Conservation (phyloP, 2,329 filamentous ascomycete genomes). For the Phyllosticta capitalensis region DNA sequence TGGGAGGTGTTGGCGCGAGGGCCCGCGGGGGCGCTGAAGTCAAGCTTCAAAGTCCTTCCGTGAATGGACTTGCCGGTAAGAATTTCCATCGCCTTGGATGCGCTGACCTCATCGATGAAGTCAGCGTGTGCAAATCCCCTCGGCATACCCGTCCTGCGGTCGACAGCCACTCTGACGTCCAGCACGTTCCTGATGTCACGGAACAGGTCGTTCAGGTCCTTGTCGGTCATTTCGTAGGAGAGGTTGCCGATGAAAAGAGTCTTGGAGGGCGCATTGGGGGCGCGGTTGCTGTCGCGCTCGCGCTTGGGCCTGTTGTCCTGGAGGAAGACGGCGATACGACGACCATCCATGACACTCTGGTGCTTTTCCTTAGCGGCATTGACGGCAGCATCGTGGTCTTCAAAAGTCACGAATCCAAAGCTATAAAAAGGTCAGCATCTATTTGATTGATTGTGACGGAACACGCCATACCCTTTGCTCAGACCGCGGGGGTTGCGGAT, state of each 20-base stretch:
- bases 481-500: constrained; percentile 53
- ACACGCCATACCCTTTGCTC: constrained; percentile 56
- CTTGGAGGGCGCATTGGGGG: constrained; percentile 39
- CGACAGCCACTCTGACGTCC: constrained; percentile 74
- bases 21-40: constrained; percentile 42
- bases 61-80: constrained; percentile 53
- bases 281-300: constrained; percentile 7
- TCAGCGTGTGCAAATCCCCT: constrained; percentile 80
- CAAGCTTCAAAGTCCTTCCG: constrained; percentile 55
- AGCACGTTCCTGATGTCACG: constrained; percentile 56
- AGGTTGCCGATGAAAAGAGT: constrained; percentile 80
- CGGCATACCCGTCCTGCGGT: constrained; percentile 69
- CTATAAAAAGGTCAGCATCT: constrained; percentile 29
- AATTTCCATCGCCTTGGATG: constrained; percentile 48
- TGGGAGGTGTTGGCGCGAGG: not conserved
- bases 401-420: constrained; percentile 58
- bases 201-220: constrained; percentile 72
- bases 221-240: constrained; percentile 75
- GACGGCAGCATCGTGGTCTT: constrained; percentile 42
- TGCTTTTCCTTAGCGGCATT: constrained; percentile 50
- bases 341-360: constrained; percentile 53
- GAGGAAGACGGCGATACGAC: constrained; percentile 54
- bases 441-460: not conserved
- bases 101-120: constrained; percentile 59
- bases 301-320: constrained; percentile 23